Evolutionary conservation across 2,329 filamentous ascomycete species (phyloP), one percentile per base, ranked within the genome.

Genomic region (Tolypocladium cylindrosporum): DNA sequence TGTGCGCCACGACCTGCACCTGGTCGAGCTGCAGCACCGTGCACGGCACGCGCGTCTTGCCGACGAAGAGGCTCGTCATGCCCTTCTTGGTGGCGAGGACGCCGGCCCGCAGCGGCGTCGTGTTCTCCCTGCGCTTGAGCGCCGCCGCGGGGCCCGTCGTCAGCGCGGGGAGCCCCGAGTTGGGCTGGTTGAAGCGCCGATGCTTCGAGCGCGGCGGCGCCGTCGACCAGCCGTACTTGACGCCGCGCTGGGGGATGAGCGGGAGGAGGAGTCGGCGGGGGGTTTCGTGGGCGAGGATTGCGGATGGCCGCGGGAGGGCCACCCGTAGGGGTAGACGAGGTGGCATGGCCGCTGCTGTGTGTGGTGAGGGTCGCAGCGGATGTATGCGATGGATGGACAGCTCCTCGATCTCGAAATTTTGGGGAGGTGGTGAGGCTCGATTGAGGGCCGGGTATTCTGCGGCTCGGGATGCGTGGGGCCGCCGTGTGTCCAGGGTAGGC

Each of bases 21-120:
- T 90, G 82, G 73, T 99, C 94, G 66, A 99, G 81, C 77, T 97
- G 92, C 58, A 99, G 82, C 56, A 99, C 88, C 16, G 94, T 99
- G 78, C 91, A 96, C 24, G 92, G 82, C 59, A 87, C 88, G 63
- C 93, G 86, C 62, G 82, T 82, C 65, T 89, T 89, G 66, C 86
- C 83, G 68, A 91, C 87, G 80, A 89, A 97, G 63, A 97, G 76
- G 60, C 89, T 92, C 50, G 91, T 96, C 90, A 99, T 97, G 73
- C 94, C 94, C 77, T 92, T 93, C 77, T 99, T 99, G 70, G 87
- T 81, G 14, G 89, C 91, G 53, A 99, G 80, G 10, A 90, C 86
- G 37, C 94, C 94, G 2, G 91, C 87, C 36, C 94, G 88, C 48
- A 85, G 67, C 1, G 84, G 84, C 16, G 84, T 82, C 19, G 82